Base-by-base conservation (phyloP, 176 grass and related monocot species). In the Tuctoria greenei region DNA sequence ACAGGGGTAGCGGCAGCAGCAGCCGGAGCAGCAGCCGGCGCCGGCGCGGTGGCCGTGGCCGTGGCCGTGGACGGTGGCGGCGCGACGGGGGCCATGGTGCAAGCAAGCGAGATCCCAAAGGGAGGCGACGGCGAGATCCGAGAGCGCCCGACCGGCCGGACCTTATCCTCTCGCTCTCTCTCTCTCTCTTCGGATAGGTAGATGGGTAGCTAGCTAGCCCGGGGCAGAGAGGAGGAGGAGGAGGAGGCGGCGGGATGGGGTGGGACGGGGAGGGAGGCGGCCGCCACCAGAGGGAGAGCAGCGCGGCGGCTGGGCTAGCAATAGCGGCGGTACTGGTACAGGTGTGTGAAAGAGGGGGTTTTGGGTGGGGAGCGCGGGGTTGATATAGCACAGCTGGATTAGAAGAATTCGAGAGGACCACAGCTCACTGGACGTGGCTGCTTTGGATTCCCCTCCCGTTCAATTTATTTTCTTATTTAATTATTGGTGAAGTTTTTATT, bases 11-110 rank as follows among this genome's bases (percentile, higher is more conserved):
- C 13, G n/a, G 67, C 69, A 1, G 73, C 69, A 1, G 73, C 23
- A 4, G 79, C n/a, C 17, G 38, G 56, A 15, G 71, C 44, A 43
- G 84, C 52, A 13, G 45, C 45, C 1, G 45, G 45, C 4, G 45
- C 79, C 7, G 3, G 73, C 18, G 60, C 31, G 7, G 34, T 20
- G 6, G 74, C 45, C 13, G 61, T 45, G 28, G 75, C 34, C 13
- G 61, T 28, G 41, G 73, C 31, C 31, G 81, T 74, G 4, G 42
- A 67, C 31, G 67, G 85, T 23, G 85, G 62, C 42, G 83, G 83
- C 82, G 86, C 87, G 28, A 93, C 88, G 77, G 86, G 73, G 40
- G 86, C 86, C 90, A 93, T 93, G 80, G 37, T 10, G 37, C 18
- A 42, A 7, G 39, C 44, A 21, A 44, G 54, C 60, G 58, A 80